phyloP scores from a whole-genome alignment of 2,329 filamentous ascomycete genomes.

The Sclerotinia borealis region DNA sequence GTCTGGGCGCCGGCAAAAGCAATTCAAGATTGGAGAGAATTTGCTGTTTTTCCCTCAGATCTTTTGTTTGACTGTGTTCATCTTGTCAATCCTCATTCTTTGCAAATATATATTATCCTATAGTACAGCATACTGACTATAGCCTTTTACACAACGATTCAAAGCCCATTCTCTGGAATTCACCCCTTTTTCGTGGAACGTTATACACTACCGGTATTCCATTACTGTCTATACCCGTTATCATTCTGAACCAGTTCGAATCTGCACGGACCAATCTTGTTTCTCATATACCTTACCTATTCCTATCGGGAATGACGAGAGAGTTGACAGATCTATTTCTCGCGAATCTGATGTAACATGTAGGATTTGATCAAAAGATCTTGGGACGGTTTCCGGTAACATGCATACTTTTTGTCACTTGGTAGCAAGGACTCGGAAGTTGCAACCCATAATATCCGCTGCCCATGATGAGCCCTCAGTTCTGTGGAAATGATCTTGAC shows the following conservation, averaged over 20 bases:
- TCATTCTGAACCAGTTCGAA: constrained; percentile 5
- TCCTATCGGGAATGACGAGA: background rate
- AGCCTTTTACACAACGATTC: background rate
- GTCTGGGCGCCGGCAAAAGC: constrained; percentile 1
- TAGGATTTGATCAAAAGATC: constrained; percentile 7
- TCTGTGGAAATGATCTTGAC: constrained; percentile 9
- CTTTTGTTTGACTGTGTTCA: background rate
- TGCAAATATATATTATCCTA: background rate
- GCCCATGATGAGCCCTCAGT: background rate
- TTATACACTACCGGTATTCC: background rate
- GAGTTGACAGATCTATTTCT: constrained; percentile 12
- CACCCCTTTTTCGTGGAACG: background rate
- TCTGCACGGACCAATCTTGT: background rate
- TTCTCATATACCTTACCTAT: constrained; percentile 3
- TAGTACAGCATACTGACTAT: background rate
- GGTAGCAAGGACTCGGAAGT: constrained; percentile 9
- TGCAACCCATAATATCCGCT: constrained; percentile 7
- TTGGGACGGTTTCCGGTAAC: constrained; percentile 1
- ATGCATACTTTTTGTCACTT: constrained; percentile 8
- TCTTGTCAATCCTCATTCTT: background rate
- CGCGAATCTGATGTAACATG: constrained; percentile 11
- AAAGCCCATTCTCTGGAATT: background rate
- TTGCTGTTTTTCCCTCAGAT: background rate
- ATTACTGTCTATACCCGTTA: constrained; percentile 5
- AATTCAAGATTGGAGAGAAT: background rate